Evolutionary conservation across 805 yeast genomes (phyloP), one percentile per base, ranked within the genome.

Genomic region (Cyberlindnera meyerae): DNA sequence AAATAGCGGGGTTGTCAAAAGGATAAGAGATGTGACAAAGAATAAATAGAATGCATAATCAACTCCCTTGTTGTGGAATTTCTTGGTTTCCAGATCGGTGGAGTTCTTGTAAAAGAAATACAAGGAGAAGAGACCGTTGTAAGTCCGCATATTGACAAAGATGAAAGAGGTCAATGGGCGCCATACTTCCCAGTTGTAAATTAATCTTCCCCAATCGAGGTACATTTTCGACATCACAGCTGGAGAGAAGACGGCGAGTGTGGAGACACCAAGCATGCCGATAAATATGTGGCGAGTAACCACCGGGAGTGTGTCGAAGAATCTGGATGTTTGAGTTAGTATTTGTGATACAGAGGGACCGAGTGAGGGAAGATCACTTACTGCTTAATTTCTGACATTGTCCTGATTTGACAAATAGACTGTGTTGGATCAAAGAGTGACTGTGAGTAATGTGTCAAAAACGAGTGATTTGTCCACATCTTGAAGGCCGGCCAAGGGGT

Each of bases 71-170:
- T 54, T 48, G 51, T 43, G 58, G 56, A 68, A 78, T 63, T 61
- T 77, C 44, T 49, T 71, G 62, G 52, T 68, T 55, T 78, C 85
- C 36, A 77, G 55, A 13, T 76, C 77, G 45, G 69, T 67, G 29
- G 80, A 71, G 55, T 73, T 76, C 9, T 70, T 65, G 54, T 77
- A 77, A 36, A 77, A 62, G 62, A 75, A 69, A 51, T 77, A 77
- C 11, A 75, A 65, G 42, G 73, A 78, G 58, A 75, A 64, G 29
- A 68, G 42, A 0, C 70, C 70, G 34, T 61, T 67, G 65, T 68
- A 62, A 22, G 70, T 64, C 37, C 62, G 66, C 14, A 62, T 60
- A 36, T 60, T 58, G 2, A 63, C 58, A 2, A 75, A 62, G 33
- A 77, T 51, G 40, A 77, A 73, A 5, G 73, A 66, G 0, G 82